Evolutionary conservation across 78 protist genomes (phyloP), one percentile per base, ranked within the genome.

Genomic region (Dictyostelium citrinum): DNA sequence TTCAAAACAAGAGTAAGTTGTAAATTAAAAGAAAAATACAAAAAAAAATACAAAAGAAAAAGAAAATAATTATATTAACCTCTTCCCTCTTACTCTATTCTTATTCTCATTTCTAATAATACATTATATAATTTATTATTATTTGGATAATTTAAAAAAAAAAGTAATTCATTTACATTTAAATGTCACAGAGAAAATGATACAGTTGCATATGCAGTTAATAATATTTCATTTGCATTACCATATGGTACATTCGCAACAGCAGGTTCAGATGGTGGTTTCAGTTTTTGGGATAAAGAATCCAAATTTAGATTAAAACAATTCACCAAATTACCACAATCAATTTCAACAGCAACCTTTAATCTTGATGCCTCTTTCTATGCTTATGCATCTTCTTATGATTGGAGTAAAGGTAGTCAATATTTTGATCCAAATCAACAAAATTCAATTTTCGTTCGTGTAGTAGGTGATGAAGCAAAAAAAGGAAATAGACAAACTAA

Each of bases 231-330:
- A 74, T 96, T 96, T 77, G 97, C 97, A 55, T 96, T 95, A 4
- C 82, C 76, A 46, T 96, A 70, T 74, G 98, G 98, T 22, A 98
- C 99, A 14, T 96, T 98, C 49, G 95, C 98, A 31, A 98, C 99
- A 12, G 91, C 93, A 12, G 99, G 99, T 55, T 80, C 98, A 27
- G 99, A 98, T 84, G 99, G 99, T 41, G 64, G 75, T 27, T 91
- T 91, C 31, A 96, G 79, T 84, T 97, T 97, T 60, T 97, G 98
- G 98, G 98, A 97, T 72, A 97, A 96, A 37, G 97, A 93, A 71
- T 22, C 68, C 16, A 95, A 86, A 67, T 93, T 91, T 77, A 71
- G 98, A 33, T 61, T 97, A 31, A 96, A 97, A 79, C 82, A 49
- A 5, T 98, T 91, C 64, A 27, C 80, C 6, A 58, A 90, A 43